Evolutionary conservation across 495 filamentous ascomycete genomes (phyloP).

Genomic region (Chaetomidium leptoderma): DNA sequence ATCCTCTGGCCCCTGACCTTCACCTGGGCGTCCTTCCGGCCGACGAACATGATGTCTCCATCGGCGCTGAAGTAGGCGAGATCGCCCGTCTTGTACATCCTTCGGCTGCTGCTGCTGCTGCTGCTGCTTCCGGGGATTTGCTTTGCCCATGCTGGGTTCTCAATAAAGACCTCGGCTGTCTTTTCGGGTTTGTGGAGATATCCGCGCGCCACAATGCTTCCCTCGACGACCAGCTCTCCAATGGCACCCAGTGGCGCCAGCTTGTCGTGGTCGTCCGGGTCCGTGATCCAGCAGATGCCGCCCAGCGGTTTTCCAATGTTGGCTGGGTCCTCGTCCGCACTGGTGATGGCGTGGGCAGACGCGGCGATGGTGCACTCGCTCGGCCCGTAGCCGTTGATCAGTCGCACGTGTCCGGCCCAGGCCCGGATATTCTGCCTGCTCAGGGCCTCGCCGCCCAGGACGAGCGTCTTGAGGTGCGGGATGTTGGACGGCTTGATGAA

Average conservation of each 20-base stretch:
- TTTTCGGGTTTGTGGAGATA: constrained; percentile 22
- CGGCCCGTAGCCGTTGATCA: constrained; percentile 52
- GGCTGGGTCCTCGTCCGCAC: constrained; percentile 8
- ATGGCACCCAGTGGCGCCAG: constrained; percentile 41
- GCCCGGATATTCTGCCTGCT: constrained; percentile 11
- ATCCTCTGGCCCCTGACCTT: constrained; percentile 40
- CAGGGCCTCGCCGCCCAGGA: constrained; percentile 28
- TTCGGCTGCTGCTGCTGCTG: not conserved
- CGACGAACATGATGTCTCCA: constrained; percentile 49
- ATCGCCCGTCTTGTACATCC: constrained; percentile 58
- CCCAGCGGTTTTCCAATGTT: constrained; percentile 22
- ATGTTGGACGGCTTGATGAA: constrained; percentile 17
- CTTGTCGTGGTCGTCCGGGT: constrained; percentile 26
- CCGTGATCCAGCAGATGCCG: constrained; percentile 24
- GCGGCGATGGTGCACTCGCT: constrained; percentile 39
- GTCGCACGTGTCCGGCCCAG: constrained; percentile 29
- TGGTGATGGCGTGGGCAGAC: not conserved
- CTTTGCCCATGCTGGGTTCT: constrained; percentile 16
- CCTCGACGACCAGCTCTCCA: constrained; percentile 47
- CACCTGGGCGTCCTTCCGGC: constrained; percentile 33
- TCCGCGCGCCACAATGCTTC: constrained; percentile 33
- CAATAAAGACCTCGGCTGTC: constrained; percentile 24
- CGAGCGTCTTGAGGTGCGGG: constrained; percentile 24
- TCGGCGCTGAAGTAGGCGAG: constrained; percentile 44
- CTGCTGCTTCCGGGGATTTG: too few relatives aligned